A percentile compares a stretch with the other conserved stretches of the same genome.
phyloP scores from a whole-genome alignment of 495 filamentous ascomycete species.

The Amniculicola lignicola region DNA sequence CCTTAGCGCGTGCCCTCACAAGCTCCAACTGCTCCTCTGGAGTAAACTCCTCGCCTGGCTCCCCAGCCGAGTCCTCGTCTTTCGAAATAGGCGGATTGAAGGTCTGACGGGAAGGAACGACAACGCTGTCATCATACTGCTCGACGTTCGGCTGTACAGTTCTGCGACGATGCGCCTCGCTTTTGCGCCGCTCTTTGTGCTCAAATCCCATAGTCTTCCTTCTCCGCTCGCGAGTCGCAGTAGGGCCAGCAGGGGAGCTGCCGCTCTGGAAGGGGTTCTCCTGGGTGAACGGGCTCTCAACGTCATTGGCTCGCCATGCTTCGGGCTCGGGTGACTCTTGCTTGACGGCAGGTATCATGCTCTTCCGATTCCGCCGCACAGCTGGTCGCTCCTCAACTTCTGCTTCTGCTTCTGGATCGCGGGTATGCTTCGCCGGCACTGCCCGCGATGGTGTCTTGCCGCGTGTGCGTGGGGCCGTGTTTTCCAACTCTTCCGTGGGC shows the following conservation, averaged over 20 bases:
- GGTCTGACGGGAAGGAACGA: conserved; percentile 44
- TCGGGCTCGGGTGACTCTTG: conserved; percentile 37
- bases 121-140: conserved; percentile 40
- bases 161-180: conserved; percentile 45
- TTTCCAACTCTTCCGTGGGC: conserved; percentile 33
- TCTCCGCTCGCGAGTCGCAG: conserved; percentile 44
- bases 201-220: conserved; percentile 39
- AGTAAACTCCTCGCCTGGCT: conserved; percentile 82
- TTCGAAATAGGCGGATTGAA: conserved; percentile 43
- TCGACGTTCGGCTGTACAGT: conserved; percentile 39
- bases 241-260: conserved; percentile 52
- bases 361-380: conserved; percentile 33
- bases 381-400: conserved; percentile 41
- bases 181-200: conserved; percentile 47
- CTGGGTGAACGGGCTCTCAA: conserved; percentile 66
- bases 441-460: conserved; percentile 48
- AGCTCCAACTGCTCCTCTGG: conserved; percentile 82
- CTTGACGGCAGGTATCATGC: conserved; percentile 52
- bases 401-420: conserved; percentile 48
- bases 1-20: conserved; percentile 54
- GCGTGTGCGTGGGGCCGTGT: conserved; percentile 34
- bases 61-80: conserved; percentile 44
- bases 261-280: conserved; percentile 97
- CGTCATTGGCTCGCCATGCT: conserved; percentile 26
- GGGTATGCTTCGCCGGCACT: conserved; percentile 54